Evolutionary conservation across 495 filamentous ascomycete species (phyloP).

Genomic region (Chaetomium cochliodes): DNA sequence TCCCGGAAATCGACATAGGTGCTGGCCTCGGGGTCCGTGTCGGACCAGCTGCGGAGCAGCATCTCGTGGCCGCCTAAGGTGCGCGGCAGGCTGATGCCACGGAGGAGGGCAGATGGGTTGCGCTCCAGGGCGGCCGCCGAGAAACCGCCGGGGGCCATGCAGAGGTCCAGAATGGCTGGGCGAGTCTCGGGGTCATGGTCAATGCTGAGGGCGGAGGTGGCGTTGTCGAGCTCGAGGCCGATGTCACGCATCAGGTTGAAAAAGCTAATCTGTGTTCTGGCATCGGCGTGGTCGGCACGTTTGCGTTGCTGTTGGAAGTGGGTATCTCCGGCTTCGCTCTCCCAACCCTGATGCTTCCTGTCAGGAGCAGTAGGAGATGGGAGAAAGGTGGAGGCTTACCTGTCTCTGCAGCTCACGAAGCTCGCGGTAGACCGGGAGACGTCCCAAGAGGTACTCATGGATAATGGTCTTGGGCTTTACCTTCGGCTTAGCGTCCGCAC

Average conservation of each 20-base stretch:
- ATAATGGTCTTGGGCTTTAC: background rate
- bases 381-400: background rate
- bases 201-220: conserved; percentile 13
- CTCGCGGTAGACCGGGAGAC: conserved; percentile 4
- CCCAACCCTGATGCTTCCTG: background rate
- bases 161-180: conserved; percentile 52
- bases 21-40: conserved; percentile 1
- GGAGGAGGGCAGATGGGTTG: conserved; percentile 38
- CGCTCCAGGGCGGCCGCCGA: conserved; percentile 36
- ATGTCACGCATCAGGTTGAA: conserved; percentile 15
- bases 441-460: conserved; percentile 2
- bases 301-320: conserved; percentile 9
- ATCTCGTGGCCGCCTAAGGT: conserved; percentile 47
- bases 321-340: background rate
- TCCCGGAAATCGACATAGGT: conserved; percentile 43
- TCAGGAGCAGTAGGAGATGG: background rate
- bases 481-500: background rate
- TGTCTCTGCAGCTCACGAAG: conserved; percentile 6
- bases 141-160: conserved; percentile 60
- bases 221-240: conserved; percentile 8
- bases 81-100: conserved; percentile 47
- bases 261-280: background rate
- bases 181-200: background rate
- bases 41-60: conserved; percentile 27
- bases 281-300: conserved; percentile 8